phyloP scores from a whole-genome alignment of 441 rosid genomes.

The Erodium texanum region DNA sequence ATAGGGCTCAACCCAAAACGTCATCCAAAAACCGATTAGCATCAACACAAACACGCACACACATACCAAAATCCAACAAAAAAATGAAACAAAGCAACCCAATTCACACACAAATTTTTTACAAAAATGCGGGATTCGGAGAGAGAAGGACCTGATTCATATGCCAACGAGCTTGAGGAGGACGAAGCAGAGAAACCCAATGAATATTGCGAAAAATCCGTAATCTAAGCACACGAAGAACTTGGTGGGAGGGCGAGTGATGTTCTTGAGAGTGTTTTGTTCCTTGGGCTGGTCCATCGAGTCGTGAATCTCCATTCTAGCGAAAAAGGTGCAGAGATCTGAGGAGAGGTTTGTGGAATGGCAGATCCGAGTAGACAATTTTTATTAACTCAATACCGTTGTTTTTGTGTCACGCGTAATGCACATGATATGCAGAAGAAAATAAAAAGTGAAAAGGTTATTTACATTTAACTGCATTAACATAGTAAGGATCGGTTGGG shows the following conservation, averaged over 20 bases:
- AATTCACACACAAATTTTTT: background rate
- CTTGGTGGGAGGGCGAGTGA: background rate
- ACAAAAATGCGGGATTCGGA: background rate
- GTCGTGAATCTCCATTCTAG: background rate
- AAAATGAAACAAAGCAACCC: background rate
- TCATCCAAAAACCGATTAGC: background rate
- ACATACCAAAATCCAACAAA: background rate
- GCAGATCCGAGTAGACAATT: background rate
- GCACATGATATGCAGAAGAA: background rate
- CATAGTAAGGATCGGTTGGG: too few relatives aligned
- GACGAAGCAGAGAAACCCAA: background rate
- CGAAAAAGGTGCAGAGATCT: background rate
- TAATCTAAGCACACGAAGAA: slow-evolving; percentile 4
- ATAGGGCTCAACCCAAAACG: background rate
- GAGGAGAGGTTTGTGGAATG: background rate
- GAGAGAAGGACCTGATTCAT: background rate
- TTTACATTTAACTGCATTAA: too few relatives aligned
- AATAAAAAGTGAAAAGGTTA: too few relatives aligned
- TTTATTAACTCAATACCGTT: background rate
- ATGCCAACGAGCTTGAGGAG: background rate
- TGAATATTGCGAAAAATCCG: background rate
- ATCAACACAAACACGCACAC: background rate
- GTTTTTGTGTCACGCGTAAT: background rate
- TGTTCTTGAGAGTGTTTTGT: background rate
- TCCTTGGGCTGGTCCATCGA: background rate